A percentile compares a stretch with the other conserved stretches of the same genome.
Conservation (phyloP, 148 eudicot genomes). For the Rhododendron ferrugineum region DNA sequence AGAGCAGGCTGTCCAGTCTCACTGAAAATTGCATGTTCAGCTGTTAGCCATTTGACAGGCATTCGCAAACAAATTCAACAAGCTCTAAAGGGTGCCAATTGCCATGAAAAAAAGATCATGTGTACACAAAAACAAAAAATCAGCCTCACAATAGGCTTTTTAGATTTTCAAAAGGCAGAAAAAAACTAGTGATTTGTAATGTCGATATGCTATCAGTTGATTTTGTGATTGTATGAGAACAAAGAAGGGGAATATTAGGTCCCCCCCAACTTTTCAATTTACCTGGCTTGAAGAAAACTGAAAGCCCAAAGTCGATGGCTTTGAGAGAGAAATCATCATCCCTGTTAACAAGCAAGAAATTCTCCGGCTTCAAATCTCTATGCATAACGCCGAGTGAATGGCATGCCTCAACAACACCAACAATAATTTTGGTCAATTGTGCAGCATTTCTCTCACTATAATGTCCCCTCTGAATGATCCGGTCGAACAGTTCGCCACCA, state of each 20-base stretch:
- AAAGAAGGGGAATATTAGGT: not conserved
- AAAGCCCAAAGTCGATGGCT: slow-evolving; percentile 92
- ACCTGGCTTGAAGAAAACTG: slow-evolving; percentile 99
- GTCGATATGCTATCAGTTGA: not conserved
- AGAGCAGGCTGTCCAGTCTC: not conserved
- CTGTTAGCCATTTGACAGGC: not conserved
- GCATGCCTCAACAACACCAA: slow-evolving; percentile 93
- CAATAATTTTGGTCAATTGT: slow-evolving; percentile 76
- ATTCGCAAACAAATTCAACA: not conserved
- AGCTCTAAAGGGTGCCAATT: not conserved
- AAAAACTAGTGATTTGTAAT: not conserved
- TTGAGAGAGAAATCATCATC: slow-evolving; percentile 94
- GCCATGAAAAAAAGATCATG: not conserved
- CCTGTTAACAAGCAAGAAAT: slow-evolving; percentile 76
- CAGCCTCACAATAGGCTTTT: not conserved
- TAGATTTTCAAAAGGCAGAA: not conserved
- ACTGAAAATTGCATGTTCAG: not conserved
- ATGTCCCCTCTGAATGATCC: slow-evolving; percentile 86
- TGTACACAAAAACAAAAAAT: not conserved
- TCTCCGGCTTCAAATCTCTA: slow-evolving; percentile 95
- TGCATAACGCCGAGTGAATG: slow-evolving; percentile 97
- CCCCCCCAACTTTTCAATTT: slow-evolving; percentile 1
- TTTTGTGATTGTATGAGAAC: not conserved
- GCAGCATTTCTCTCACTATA: slow-evolving; percentile 93
- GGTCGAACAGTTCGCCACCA: slow-evolving; percentile 91